Evolutionary conservation across 129 eudicot species (phyloP).

Genomic region (Centaurea solstitialis): DNA sequence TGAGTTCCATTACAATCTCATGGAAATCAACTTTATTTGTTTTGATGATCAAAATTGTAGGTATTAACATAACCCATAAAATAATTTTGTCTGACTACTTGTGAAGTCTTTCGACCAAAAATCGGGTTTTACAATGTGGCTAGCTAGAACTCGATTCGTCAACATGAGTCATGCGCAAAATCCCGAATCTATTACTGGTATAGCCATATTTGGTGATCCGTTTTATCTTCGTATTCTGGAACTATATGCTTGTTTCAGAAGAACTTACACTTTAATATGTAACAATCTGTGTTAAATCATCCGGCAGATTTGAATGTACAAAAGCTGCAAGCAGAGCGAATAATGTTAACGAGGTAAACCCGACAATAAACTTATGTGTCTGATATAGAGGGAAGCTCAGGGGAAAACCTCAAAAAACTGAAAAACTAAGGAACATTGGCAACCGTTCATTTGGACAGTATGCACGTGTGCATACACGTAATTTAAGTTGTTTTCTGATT

Average conservation of each 20-base stretch:
- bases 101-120: not conserved
- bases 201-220: not conserved
- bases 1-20: not conserved
- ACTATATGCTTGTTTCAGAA: not conserved
- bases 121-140: not conserved
- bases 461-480: too few species aligned
- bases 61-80: constrained; percentile 18
- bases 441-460: too few species aligned
- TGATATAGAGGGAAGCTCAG: too few species aligned
- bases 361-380: not conserved
- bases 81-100: constrained; percentile 2
- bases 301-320: constrained; percentile 22
- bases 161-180: constrained; percentile 6
- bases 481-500: too few species aligned
- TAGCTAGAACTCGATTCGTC: not conserved
- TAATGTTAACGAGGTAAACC: not conserved
- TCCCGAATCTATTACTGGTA: constrained; percentile 19
- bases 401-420: not conserved
- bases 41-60: constrained; percentile 27
- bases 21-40: constrained; percentile 18
- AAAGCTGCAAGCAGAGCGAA: constrained; percentile 19
- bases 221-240: constrained; percentile 4
- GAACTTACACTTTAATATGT: constrained; percentile 17
- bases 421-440: not conserved
- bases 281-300: constrained; percentile 4